Base-by-base conservation (phyloP, 139 green algal species). In the Pleodorina starrii region DNA sequence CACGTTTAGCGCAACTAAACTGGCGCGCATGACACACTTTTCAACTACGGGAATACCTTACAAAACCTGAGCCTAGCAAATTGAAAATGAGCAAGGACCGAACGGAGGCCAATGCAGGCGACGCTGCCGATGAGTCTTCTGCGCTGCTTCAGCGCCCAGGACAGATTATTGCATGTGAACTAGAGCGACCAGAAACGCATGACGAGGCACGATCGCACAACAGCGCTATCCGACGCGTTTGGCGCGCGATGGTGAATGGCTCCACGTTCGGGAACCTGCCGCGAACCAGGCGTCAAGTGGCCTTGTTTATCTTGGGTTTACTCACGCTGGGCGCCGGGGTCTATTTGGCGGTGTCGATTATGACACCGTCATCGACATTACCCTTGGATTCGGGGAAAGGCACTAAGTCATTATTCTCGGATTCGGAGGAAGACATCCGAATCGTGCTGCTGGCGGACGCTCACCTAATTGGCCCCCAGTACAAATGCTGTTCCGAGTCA, bases 391-490 rank as follows among this genome's bases (percentile, higher is more conserved):
- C 25, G 11, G n/a, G 63, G 63, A 57, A 21, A 57, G 12, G 48
- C 10, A 12, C 11, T 57, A 12, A 12, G 48, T 21, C 48, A 57
- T 21, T 12, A 12, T 10, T 21, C 48, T 10, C 11, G 48, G 12
- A 57, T 12, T 21, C 48, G 12, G 48, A 57, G 11, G 48, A 12
- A 38, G 29, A 87, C 60, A 63, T 77, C 2, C 60, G 43, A n/a
- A 32, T 85, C 10, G 78, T 54, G 6, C 54, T 85, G 35, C 78
- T 76, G 6, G 81, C 81, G 0, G 81, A 87, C n/a, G 81, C 81
- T 12, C 81, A 87, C 29, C 60, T 87, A 1, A 78, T 87, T 36
- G 81, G 81, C 0, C 81, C 81, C 10, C 81, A 87, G 35, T 87
- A 87, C n/a, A 25, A 77, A 59, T 66, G 59, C 43, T 59, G 81